Percentiles rank a stretch among this genome's conserved stretches.
Evolutionary conservation across 768 basidiomycete species (phyloP).

Genomic region (Chalciporus sphaerocephalus): DNA sequence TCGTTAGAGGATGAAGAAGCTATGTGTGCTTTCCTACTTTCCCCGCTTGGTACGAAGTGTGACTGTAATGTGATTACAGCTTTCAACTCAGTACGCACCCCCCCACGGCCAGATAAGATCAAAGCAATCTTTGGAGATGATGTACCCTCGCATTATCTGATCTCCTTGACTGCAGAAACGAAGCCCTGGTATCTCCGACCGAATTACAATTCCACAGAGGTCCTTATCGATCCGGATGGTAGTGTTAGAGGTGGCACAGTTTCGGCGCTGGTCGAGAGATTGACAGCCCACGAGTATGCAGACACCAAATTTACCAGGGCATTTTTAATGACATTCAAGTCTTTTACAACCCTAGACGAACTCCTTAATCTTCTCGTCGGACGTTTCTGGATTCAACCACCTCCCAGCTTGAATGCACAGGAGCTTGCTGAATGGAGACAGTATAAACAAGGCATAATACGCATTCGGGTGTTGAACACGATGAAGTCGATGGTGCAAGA

Average conservation of each 20-base stretch:
- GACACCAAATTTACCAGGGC: constrained; percentile 55
- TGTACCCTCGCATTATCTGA: constrained; percentile 42
- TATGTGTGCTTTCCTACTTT: not conserved
- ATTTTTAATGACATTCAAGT: constrained; percentile 68
- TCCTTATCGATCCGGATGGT: constrained; percentile 61
- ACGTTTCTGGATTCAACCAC: constrained; percentile 55
- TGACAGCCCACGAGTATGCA: constrained; percentile 61
- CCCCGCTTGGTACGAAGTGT: not conserved
- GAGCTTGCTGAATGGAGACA: constrained; percentile 53
- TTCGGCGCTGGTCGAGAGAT: constrained; percentile 53
- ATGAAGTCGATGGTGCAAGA: constrained; percentile 60
- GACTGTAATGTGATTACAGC: constrained; percentile 9
- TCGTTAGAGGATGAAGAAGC: constrained; percentile 19
- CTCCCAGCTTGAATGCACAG: constrained; percentile 37
- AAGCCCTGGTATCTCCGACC: constrained; percentile 60
- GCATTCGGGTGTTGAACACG: constrained; percentile 64
- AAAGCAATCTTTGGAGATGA: constrained; percentile 50
- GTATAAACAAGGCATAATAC: constrained; percentile 55
- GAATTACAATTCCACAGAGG: constrained; percentile 52
- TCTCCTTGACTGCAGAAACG: constrained; percentile 36
- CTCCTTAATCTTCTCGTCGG: constrained; percentile 52
- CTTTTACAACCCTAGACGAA: constrained; percentile 53
- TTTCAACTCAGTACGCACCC: constrained; percentile 10
- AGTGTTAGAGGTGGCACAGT: constrained; percentile 60
- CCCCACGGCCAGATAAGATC: constrained; percentile 38